Evolutionary conservation across 2,329 filamentous ascomycete genomes (phyloP).

Genomic region (Pseudogymnoascus destructans): DNA sequence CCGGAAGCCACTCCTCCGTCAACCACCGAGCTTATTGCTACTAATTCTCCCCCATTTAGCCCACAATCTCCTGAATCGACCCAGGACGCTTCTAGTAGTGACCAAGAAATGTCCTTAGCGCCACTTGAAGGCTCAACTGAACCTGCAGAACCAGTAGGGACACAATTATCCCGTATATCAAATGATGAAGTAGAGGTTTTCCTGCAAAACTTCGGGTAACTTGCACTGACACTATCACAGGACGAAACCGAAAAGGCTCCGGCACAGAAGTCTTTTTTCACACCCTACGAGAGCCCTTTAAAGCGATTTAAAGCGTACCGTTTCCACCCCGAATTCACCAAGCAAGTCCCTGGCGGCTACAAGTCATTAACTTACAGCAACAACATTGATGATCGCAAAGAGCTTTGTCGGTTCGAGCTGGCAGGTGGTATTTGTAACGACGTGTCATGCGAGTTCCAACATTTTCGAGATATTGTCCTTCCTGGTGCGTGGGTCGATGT

Average conservation of each 20-base stretch:
- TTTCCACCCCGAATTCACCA: constrained; percentile 66
- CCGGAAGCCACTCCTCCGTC: constrained; percentile 30
- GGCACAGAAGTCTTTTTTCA: constrained; percentile 20
- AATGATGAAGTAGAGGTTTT: constrained; percentile 7
- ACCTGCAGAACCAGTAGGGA: neutral
- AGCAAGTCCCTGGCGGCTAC: constrained; percentile 60
- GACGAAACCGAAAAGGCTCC: neutral
- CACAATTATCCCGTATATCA: neutral
- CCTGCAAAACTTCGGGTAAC: neutral
- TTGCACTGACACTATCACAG: constrained; percentile 5
- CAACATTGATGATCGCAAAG: constrained; percentile 62
- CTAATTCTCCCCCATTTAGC: constrained; percentile 31
- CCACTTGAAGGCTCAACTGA: neutral
- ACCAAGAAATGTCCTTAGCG: neutral
- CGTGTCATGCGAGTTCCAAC: constrained; percentile 59
- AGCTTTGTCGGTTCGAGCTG: constrained; percentile 66
- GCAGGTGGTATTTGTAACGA: constrained; percentile 61
- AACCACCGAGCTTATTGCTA: constrained; percentile 13
- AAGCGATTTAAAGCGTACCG: constrained; percentile 76
- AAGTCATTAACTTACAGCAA: constrained; percentile 90
- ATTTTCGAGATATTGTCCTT: constrained; percentile 61
- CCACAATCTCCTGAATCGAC: constrained; percentile 27
- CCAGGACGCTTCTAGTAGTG: neutral
- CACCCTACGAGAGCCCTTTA: constrained; percentile 73
- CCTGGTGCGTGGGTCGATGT: constrained; percentile 51